Percentiles rank a stretch among this genome's conserved stretches.
phyloP scores from a whole-genome alignment of 2,329 filamentous ascomycete species.

The Colletotrichum noveboracense region DNA sequence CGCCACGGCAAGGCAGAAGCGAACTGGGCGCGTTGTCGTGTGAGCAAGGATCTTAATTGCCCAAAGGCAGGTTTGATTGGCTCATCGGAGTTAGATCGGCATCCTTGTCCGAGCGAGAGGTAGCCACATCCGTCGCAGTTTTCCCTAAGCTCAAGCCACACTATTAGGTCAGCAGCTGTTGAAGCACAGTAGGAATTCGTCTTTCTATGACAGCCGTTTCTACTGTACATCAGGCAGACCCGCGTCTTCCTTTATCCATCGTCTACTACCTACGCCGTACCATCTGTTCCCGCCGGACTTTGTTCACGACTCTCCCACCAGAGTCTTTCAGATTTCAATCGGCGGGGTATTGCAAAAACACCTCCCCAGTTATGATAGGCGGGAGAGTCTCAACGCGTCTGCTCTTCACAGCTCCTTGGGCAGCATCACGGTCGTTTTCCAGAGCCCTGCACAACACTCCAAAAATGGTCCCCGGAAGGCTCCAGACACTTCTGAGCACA shows the following conservation, averaged over 20 bases:
- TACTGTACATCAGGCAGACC: neutral
- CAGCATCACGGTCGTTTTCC: neutral
- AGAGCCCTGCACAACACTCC: neutral
- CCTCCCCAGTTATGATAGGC: neutral
- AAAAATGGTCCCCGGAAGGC: slow-evolving; percentile 31
- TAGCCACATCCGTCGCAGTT: neutral
- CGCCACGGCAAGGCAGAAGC: slow-evolving; percentile 16
- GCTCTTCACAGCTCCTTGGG: neutral
- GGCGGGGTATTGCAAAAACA: neutral
- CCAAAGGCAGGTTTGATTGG: neutral
- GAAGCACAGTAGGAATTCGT: neutral
- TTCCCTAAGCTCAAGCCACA: neutral
- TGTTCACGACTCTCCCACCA: neutral
- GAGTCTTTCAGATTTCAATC: neutral
- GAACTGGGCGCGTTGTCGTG: slow-evolving; percentile 10
- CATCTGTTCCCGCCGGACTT: neutral
- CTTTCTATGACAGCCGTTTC: neutral
- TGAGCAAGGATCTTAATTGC: slow-evolving; percentile 17
- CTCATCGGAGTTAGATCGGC: neutral
- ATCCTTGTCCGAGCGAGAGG: neutral
- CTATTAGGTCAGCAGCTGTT: neutral
- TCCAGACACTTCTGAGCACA: slow-evolving; percentile 30
- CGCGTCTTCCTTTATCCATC: neutral
- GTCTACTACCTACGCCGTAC: neutral
- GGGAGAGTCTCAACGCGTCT: neutral